Conservation (phyloP, 768 basidiomycete species). For the Mycena sanguinolenta region DNA sequence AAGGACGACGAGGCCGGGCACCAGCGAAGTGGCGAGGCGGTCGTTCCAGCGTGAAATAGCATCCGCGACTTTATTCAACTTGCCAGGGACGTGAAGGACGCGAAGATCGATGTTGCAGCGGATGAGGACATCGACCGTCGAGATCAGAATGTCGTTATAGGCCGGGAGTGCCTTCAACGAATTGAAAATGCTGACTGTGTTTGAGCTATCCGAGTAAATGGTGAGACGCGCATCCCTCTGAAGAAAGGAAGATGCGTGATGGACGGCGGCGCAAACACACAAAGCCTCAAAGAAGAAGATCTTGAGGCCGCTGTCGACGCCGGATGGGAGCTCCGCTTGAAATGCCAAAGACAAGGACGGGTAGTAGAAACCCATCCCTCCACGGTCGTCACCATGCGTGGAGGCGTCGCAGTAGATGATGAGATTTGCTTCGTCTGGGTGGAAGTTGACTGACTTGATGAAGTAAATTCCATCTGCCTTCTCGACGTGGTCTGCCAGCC, state of each 20-base stretch:
- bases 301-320: too few species aligned
- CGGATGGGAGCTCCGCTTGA: too few species aligned
- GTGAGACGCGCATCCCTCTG: background rate
- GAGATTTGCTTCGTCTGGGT: constrained; percentile 1
- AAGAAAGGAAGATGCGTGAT: background rate
- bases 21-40: background rate
- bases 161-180: constrained; percentile 38
- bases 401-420: too few species aligned
- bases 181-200: constrained; percentile 33
- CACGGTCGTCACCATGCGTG: too few species aligned
- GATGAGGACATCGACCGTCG: background rate
- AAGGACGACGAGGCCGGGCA: background rate
- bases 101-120: background rate
- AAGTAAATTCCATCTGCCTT: constrained; percentile 40
- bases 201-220: background rate
- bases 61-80: background rate
- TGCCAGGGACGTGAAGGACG: background rate
- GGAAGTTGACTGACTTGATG: constrained; percentile 36
- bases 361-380: too few species aligned
- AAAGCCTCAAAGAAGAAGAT: too few species aligned
- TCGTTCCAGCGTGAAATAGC: background rate
- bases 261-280: too few species aligned
- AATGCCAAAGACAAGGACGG: too few species aligned
- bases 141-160: constrained; percentile 23
- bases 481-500: constrained; percentile 48